Evolutionary conservation across 495 filamentous ascomycete genomes (phyloP).

Genomic region (Parmelia sp.): DNA sequence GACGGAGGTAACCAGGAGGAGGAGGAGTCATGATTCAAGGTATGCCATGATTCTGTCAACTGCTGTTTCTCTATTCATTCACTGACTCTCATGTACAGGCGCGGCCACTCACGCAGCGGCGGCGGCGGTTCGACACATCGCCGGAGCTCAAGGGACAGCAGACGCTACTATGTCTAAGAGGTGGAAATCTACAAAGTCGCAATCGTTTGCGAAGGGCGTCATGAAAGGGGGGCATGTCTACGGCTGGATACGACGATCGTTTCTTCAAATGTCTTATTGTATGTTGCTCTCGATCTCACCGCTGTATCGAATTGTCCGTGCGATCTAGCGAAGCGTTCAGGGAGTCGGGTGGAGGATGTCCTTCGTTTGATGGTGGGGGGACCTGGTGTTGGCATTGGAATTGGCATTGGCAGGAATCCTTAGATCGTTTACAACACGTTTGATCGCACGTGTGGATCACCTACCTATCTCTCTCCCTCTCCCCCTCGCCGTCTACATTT

Average conservation of each 20-base stretch:
- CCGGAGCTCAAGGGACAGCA: slow-evolving; percentile 27
- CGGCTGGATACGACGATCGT: neutral
- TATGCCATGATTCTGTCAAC: slow-evolving; percentile 1
- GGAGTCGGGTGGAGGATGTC: slow-evolving; percentile 8
- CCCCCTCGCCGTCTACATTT: too few relatives aligned
- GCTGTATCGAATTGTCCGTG: neutral
- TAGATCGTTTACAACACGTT: neutral
- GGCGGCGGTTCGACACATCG: slow-evolving; percentile 24
- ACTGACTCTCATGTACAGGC: slow-evolving; percentile 16
- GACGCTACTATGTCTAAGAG: slow-evolving; percentile 25
- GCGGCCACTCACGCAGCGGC: slow-evolving; percentile 29
- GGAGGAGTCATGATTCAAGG: slow-evolving; percentile 40
- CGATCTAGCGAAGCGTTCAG: slow-evolving; percentile 21
- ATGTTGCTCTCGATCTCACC: neutral
- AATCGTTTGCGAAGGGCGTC: too few relatives aligned
- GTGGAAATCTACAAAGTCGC: neutral
- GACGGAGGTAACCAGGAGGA: slow-evolving; percentile 36
- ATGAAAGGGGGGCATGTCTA: neutral
- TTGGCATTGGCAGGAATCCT: neutral
- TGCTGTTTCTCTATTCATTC: neutral
- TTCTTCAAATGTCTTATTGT: slow-evolving; percentile 11
- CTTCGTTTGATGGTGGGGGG: neutral
- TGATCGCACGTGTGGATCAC: too few relatives aligned
- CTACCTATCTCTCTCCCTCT: too few relatives aligned
- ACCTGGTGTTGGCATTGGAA: too few relatives aligned